Evolutionary conservation across 1,139 yeast species (phyloP).

Genomic region (Pichia inconspicua): DNA sequence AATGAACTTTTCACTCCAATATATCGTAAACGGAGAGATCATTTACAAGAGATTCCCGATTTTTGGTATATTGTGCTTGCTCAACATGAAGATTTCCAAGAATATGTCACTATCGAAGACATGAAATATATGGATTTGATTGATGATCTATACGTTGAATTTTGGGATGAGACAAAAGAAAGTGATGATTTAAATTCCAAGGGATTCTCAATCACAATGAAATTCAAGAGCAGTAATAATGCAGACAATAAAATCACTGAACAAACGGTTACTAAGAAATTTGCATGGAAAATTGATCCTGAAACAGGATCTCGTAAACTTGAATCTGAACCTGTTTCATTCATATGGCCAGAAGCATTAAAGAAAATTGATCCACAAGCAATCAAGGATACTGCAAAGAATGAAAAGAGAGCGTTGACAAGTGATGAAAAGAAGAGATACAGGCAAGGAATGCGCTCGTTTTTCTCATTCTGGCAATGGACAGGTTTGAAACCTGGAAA

Average conservation of each 20-base stretch:
- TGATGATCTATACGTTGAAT: constrained; percentile 36
- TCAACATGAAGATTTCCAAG: constrained; percentile 70
- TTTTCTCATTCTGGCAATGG: constrained; percentile 71
- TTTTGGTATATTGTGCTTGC: constrained; percentile 75
- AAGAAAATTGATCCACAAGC: constrained; percentile 43
- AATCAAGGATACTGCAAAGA: constrained; percentile 35
- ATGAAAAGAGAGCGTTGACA: constrained; percentile 11
- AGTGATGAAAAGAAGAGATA: constrained; percentile 52
- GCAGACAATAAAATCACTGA: constrained; percentile 32
- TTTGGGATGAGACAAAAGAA: constrained; percentile 14
- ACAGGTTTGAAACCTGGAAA: constrained; percentile 67
- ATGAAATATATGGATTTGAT: constrained; percentile 59
- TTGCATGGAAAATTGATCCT: constrained; percentile 34
- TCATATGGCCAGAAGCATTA: constrained; percentile 56
- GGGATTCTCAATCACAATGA: constrained; percentile 46
- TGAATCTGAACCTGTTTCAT: constrained; percentile 38
- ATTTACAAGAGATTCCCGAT: constrained; percentile 45
- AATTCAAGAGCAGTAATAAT: constrained; percentile 35
- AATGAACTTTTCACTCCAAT: constrained; percentile 43
- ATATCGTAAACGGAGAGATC: constrained; percentile 41
- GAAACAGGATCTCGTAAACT: constrained; percentile 48
- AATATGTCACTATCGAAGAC: constrained; percentile 58
- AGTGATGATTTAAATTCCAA: constrained; percentile 34
- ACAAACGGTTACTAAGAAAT: constrained; percentile 50
- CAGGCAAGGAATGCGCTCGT: constrained; percentile 63